phyloP scores from a whole-genome alignment of 139 green algal species.

The Marvania coccoides region DNA sequence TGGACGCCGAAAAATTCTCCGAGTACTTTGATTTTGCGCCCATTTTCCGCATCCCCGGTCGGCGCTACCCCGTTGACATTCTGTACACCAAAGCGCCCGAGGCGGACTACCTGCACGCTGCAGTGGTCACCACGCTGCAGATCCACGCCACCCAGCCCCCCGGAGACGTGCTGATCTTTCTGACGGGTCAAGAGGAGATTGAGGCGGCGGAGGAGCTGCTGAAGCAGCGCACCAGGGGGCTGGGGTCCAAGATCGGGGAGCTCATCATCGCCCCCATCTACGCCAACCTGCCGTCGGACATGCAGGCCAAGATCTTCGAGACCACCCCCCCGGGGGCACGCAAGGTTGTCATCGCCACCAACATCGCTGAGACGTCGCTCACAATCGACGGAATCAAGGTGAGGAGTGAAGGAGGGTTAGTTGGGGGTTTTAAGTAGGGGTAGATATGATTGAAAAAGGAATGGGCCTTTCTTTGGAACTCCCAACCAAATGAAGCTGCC shows the following conservation, averaged over 20 bases:
- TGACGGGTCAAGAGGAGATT: slow-evolving; percentile 97
- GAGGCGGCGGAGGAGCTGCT: slow-evolving; percentile 90
- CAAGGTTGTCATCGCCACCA: slow-evolving; percentile 96
- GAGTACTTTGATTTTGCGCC: slow-evolving; percentile 96
- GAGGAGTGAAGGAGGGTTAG: neutral
- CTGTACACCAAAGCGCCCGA: slow-evolving; percentile 94
- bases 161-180: slow-evolving; percentile 94
- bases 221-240: slow-evolving; percentile 70
- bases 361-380: slow-evolving; percentile 96
- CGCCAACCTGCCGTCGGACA: slow-evolving; percentile 90
- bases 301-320: slow-evolving; percentile 97
- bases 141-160: slow-evolving; percentile 81
- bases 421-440: neutral
- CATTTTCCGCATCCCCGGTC: slow-evolving; percentile 86
- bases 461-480: neutral
- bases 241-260: slow-evolving; percentile 86
- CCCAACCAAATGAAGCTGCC: too few species aligned
- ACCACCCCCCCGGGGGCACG: slow-evolving; percentile 74
- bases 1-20: slow-evolving; percentile 89
- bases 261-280: slow-evolving; percentile 97
- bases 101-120: slow-evolving; percentile 88
- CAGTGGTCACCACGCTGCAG: slow-evolving; percentile 75
- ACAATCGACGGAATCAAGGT: slow-evolving; percentile 96
- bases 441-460: neutral
- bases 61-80: slow-evolving; percentile 94